phyloP scores from a whole-genome alignment of 2,329 filamentous ascomycete species.

The Aspergillus sp. region DNA sequence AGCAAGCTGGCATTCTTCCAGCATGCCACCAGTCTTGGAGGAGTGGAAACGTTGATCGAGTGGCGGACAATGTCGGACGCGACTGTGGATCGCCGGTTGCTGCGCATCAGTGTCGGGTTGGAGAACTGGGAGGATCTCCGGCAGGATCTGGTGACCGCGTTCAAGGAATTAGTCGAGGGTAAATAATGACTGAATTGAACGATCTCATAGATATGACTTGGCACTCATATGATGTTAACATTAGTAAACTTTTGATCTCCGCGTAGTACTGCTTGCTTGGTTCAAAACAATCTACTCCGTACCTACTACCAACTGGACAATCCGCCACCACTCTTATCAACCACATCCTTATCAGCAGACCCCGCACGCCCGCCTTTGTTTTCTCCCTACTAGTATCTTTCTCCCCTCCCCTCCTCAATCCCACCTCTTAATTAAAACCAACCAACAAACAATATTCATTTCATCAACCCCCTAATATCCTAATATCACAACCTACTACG shows the following conservation, averaged over 20 bases:
- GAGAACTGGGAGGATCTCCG: slow-evolving; percentile 84
- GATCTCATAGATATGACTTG: background rate
- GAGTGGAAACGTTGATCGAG: slow-evolving; percentile 94
- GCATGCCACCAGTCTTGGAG: slow-evolving; percentile 90
- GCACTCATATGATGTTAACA: no score
- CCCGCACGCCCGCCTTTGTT: background rate
- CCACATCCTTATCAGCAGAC: background rate
- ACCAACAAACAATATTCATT: background rate
- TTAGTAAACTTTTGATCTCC: no score
- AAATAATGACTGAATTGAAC: slow-evolving; percentile 3
- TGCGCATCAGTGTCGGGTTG: slow-evolving; percentile 83
- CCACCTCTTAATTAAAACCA: background rate
- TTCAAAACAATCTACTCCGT: no score
- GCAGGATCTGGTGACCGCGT: slow-evolving; percentile 70
- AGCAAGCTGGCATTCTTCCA: slow-evolving; percentile 81
- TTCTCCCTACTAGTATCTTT: background rate
- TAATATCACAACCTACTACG: no score
- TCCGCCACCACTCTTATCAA: background rate
- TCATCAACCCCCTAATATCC: background rate
- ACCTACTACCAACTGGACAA: background rate
- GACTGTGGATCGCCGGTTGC: slow-evolving; percentile 68
- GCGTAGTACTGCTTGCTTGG: background rate
- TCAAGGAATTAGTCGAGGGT: slow-evolving; percentile 55
- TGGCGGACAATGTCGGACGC: slow-evolving; percentile 89
- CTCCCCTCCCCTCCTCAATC: background rate